These are phyloP conservation scores for Eimeria necatrix DNA, from an alignment of 169 alveolate species.

Conservation along the genomic window DNA sequence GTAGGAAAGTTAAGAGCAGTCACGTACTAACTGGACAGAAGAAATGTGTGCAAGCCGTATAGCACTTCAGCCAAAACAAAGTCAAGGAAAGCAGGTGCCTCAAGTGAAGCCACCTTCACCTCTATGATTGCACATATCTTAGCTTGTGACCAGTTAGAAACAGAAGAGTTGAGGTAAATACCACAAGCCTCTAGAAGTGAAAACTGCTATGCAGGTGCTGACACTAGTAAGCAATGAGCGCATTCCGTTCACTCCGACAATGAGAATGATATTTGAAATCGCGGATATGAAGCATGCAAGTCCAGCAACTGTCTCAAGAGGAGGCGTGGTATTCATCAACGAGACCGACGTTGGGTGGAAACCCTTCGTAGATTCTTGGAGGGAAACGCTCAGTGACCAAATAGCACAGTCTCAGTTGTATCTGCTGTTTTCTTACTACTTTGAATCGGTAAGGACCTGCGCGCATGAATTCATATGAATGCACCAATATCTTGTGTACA, in stretches of 20 bases:
- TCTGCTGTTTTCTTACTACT: constrained; percentile 91
- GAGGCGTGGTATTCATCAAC: constrained; percentile 96
- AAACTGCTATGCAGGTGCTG: constrained; percentile 84
- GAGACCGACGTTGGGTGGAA: constrained; percentile 95
- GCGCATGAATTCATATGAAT: background rate
- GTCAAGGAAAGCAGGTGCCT: too few species aligned
- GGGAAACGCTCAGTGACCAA: constrained; percentile 89
- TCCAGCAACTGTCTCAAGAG: constrained; percentile 96
- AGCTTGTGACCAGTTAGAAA: background rate
- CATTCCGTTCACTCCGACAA: constrained; percentile 95
- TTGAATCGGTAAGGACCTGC: constrained; percentile 83
- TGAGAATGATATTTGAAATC: constrained; percentile 95
- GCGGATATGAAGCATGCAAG: constrained; percentile 95
- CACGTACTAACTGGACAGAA: too few species aligned
- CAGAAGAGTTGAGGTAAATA: background rate
- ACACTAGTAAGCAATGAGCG: constrained; percentile 96
- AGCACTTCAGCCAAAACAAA: too few species aligned
- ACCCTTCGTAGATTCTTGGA: constrained; percentile 95
- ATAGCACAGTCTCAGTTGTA: constrained; percentile 94
- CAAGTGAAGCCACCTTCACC: too few species aligned
- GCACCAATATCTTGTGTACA: too few species aligned
- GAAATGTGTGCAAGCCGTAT: too few species aligned
- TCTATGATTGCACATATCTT: background rate
- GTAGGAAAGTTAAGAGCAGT: background rate
- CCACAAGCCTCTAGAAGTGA: background rate